Conservation (phyloP, 352 stramenopile species). For the Aphanomyces euteiches region DNA sequence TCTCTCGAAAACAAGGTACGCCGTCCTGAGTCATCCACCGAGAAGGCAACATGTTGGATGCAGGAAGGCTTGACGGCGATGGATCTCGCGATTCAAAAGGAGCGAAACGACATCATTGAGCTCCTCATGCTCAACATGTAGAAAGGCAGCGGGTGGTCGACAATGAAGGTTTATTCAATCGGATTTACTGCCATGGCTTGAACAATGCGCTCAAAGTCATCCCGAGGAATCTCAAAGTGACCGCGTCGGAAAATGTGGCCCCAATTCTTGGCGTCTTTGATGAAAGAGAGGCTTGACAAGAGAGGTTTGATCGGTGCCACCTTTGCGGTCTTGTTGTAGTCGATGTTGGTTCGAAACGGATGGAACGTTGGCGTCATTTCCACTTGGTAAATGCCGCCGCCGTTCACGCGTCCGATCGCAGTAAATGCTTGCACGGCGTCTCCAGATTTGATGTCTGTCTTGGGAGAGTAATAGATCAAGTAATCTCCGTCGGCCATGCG, state of each 20-base stretch:
- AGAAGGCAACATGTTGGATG: not conserved
- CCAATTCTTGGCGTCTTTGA: slow-evolving; percentile 6
- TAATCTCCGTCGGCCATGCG: not conserved
- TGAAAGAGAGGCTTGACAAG: not conserved
- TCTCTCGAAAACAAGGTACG: not conserved
- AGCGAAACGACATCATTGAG: slow-evolving; percentile 34
- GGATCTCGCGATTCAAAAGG: slow-evolving; percentile 36
- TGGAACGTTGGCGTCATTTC: slow-evolving; percentile 2
- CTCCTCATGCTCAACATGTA: slow-evolving; percentile 32
- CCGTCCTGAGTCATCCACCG: not conserved
- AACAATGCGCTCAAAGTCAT: not conserved
- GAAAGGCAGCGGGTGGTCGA: not conserved
- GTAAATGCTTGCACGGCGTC: not conserved
- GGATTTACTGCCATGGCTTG: not conserved
- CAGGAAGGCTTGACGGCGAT: slow-evolving; percentile 33
- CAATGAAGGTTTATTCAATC: slow-evolving; percentile 2
- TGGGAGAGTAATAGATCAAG: slow-evolving; percentile 6
- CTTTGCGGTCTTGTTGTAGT: not conserved
- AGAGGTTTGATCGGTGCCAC: not conserved
- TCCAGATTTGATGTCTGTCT: not conserved
- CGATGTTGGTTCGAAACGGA: not conserved
- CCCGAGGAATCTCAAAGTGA: not conserved
- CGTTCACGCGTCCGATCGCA: not conserved
- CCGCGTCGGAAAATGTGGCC: not conserved
- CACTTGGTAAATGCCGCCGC: not conserved